phyloP scores from a whole-genome alignment of 2,329 filamentous ascomycete species.

The Fusarium buxicola region DNA sequence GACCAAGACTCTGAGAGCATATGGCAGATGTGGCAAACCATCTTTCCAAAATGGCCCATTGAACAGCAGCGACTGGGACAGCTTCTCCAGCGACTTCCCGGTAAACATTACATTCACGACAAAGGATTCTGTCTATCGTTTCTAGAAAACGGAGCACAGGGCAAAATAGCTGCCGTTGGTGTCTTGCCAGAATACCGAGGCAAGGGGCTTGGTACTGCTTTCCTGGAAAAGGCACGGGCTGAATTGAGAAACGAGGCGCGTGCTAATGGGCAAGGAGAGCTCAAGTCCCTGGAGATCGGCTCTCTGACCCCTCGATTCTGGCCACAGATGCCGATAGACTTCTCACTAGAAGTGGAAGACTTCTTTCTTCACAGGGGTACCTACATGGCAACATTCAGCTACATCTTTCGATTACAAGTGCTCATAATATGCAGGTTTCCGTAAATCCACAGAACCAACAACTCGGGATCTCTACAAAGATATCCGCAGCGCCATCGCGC shows the following conservation, averaged over 20 bases:
- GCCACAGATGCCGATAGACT: conserved; percentile 29
- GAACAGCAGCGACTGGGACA: conserved; percentile 10
- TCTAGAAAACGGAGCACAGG: not conserved
- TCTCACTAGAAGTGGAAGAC: conserved; percentile 18
- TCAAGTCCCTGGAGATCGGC: conserved; percentile 35
- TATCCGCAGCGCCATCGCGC: conserved; percentile 14
- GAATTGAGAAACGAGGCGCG: conserved; percentile 3
- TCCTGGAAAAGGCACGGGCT: conserved; percentile 22
- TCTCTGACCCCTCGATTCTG: conserved; percentile 40
- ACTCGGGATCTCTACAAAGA: conserved; percentile 37
- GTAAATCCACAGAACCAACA: not conserved
- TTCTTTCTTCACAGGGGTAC: conserved; percentile 38
- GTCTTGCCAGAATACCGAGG: conserved; percentile 33
- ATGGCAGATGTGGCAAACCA: conserved; percentile 36
- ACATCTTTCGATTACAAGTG: accelerated
- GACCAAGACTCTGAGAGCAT: conserved; percentile 31
- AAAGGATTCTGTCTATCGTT: conserved; percentile 38
- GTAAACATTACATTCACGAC: conserved; percentile 32
- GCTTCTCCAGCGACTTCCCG: conserved; percentile 7
- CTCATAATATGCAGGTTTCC: conserved; percentile 24
- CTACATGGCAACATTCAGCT: too few relatives aligned
- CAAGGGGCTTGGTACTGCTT: conserved; percentile 32
- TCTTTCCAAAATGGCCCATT: conserved; percentile 40
- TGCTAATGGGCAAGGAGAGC: not conserved
- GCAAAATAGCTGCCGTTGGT: conserved; percentile 34